These are phyloP conservation scores for Yamadazyma sp. DNA, from an alignment of 805 yeast species.

Conservation along the genomic window DNA sequence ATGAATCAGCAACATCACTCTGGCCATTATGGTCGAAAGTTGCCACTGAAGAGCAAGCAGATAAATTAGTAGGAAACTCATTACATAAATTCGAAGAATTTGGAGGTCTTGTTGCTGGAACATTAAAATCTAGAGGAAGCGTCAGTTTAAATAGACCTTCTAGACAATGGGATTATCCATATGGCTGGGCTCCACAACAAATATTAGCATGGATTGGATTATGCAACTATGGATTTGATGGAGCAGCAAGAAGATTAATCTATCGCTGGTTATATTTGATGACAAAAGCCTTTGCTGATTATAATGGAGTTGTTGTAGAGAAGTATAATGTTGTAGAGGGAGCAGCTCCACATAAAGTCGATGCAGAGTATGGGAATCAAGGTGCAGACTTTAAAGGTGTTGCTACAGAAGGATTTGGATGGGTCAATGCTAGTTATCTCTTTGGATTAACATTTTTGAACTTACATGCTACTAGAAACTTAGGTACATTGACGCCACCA, in stretches of 20 bases:
- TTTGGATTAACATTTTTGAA: constrained; percentile 68
- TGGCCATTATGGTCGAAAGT: constrained; percentile 90
- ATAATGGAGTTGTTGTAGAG: constrained; percentile 92
- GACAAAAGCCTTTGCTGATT: constrained; percentile 87
- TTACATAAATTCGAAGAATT: constrained; percentile 71
- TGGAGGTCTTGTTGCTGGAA: constrained; percentile 90
- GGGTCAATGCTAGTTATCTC: constrained; percentile 90
- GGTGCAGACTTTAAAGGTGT: constrained; percentile 91
- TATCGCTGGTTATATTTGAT: constrained; percentile 89
- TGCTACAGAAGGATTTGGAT: constrained; percentile 95
- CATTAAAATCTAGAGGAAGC: constrained; percentile 69
- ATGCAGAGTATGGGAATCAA: constrained; percentile 96
- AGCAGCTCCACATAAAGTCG: constrained; percentile 84
- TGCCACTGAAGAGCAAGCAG: constrained; percentile 67
- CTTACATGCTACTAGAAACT: constrained; percentile 65
- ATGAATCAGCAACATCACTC: constrained; percentile 84
- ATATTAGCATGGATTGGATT: constrained; percentile 91
- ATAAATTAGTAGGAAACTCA: constrained; percentile 51
- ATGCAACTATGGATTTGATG: constrained; percentile 62
- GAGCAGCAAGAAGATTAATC: constrained; percentile 65
- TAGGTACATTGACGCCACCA: constrained; percentile 79
- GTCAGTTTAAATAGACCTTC: constrained; percentile 71
- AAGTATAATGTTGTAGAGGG: constrained; percentile 86
- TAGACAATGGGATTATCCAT: constrained; percentile 98
- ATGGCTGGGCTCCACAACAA: constrained; percentile 99